Evolutionary conservation across 352 stramenopile species (phyloP), one percentile per base, ranked within the genome.

Genomic region (Plasmopara halstedii): DNA sequence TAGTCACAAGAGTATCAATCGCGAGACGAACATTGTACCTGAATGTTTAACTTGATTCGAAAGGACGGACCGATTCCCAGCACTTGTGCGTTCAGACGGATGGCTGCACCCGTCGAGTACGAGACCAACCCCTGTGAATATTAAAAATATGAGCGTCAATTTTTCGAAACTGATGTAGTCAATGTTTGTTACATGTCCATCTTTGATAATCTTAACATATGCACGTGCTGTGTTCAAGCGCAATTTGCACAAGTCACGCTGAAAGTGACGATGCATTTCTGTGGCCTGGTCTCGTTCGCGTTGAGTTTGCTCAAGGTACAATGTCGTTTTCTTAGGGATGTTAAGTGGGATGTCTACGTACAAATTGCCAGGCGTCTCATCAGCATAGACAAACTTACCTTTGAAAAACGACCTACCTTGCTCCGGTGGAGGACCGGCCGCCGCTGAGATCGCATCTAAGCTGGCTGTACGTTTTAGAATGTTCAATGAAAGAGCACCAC

Each of bases 241-340:
- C 9, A 97, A 56, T 35, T 93, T 94, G 62, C 84, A 95, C 21
- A 97, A 58, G 29, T 95, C 83, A 19, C 83, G 70, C 58, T 97
- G 88, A 46, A 97, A 97, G 40, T 88, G 78, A 20, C 83, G 75
- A 49, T 97, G 88, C 74, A 97, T 97, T 52, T 96, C 88, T 10
- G 64, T 84, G 5, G 83, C 83, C 42, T 95, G 76, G 40, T 96
- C 80, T 20, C 85, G 74, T 52, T 96, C 88, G 6, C 88, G 78
- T 50, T 96, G 83, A 13, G 88, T 95, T 53, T 96, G 85, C 50
- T 97, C 88, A 19, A 97, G 85, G 54, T 95, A 97, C 38, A 97
- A 53, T 26, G 94, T 94, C n/a, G 88, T 97, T 42, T 96, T 97
- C 65, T 96, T 96, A 0, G 88, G 88, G 21, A 97, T 88, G 31